A percentile compares a stretch with the other conserved stretches of the same genome.
phyloP scores from a whole-genome alignment of 768 basidiomycete species.

The Sarcodon aspratus region DNA sequence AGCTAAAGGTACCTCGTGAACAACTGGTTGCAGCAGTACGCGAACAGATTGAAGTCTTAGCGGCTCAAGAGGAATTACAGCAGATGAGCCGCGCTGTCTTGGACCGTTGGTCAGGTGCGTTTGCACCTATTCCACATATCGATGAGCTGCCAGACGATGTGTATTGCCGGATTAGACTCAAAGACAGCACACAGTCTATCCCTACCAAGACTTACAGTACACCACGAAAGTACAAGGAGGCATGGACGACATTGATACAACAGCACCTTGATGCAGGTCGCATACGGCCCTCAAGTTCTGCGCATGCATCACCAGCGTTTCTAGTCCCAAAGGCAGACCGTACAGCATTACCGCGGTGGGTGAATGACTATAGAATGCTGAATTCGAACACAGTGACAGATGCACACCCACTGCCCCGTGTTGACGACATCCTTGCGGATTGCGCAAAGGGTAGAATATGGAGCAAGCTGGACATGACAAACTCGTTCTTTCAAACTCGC shows the following conservation, averaged over 20 bases:
- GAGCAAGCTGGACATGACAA: too few species aligned
- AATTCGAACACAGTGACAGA: conserved; percentile 7
- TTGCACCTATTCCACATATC: conserved; percentile 11
- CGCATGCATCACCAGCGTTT: too few species aligned
- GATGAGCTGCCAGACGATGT: conserved; percentile 8
- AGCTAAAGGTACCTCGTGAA: too few species aligned
- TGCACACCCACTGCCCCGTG: conserved; percentile 11
- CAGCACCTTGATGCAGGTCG: too few species aligned
- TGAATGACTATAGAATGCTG: conserved; percentile 10
- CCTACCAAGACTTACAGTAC: too few species aligned
- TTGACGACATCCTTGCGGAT: too few species aligned
- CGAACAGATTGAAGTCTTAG: neutral
- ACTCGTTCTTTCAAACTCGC: too few species aligned
- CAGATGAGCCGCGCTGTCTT: neutral
- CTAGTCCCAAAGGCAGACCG: conserved; percentile 11
- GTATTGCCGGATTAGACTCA: conserved; percentile 3
- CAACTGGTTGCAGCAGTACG: neutral
- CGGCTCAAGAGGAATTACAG: neutral
- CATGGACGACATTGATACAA: too few species aligned
- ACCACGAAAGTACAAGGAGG: too few species aligned
- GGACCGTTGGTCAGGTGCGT: conserved; percentile 4
- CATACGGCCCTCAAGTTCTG: too few species aligned
- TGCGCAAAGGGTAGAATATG: too few species aligned
- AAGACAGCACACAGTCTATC: conserved; percentile 1
- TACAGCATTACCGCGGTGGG: conserved; percentile 6